Percentiles rank a stretch among this genome's conserved stretches.
Evolutionary conservation across 1,284 basidiomycete genomes (phyloP).

Genomic region (Ustilago hordei): DNA sequence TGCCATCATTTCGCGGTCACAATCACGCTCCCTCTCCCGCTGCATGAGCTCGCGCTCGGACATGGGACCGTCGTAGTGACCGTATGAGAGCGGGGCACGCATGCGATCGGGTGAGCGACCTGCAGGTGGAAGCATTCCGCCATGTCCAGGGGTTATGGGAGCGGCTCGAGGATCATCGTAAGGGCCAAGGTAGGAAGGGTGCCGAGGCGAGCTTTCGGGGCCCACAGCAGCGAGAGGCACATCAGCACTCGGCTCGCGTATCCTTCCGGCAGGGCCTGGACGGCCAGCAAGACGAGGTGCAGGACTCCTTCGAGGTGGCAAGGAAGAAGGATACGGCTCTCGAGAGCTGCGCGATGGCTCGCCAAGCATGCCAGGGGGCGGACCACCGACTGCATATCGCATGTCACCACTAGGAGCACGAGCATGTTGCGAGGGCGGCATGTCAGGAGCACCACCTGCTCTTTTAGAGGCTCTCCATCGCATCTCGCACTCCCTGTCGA

Average conservation of each 20-base stretch:
- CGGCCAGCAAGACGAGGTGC: conserved; percentile 22
- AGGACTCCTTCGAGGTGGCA: conserved; percentile 40
- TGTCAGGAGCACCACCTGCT: conserved; percentile 21
- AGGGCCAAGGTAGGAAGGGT: conserved; percentile 30
- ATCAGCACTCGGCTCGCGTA: conserved; percentile 44
- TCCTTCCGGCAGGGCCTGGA: conserved; percentile 17
- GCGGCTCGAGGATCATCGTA: conserved; percentile 44
- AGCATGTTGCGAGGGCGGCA: conserved; percentile 28
- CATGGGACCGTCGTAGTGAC: conserved; percentile 35
- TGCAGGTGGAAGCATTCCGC: conserved; percentile 40
- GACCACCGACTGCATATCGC: conserved; percentile 27
- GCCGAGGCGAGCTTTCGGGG: conserved; percentile 38
- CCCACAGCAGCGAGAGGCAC: conserved; percentile 32
- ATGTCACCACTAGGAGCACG: conserved; percentile 38
- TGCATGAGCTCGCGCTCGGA: conserved; percentile 43
- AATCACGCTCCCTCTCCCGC: conserved; percentile 35
- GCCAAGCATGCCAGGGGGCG: conserved; percentile 25
- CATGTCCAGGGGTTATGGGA: conserved; percentile 31
- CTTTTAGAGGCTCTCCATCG: conserved; percentile 47
- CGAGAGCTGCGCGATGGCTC: conserved; percentile 38
- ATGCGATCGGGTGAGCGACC: conserved; percentile 48
- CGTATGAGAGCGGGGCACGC: conserved; percentile 39
- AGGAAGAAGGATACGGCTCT: conserved; percentile 26
- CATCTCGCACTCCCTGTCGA: conserved; percentile 51
- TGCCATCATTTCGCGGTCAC: conserved; percentile 47